Percentiles rank a stretch among this genome's conserved stretches.
These are phyloP conservation scores for Allantophomopsis lycopodina DNA, from an alignment of 2,329 filamentous ascomycete species.

Conservation along the genomic window DNA sequence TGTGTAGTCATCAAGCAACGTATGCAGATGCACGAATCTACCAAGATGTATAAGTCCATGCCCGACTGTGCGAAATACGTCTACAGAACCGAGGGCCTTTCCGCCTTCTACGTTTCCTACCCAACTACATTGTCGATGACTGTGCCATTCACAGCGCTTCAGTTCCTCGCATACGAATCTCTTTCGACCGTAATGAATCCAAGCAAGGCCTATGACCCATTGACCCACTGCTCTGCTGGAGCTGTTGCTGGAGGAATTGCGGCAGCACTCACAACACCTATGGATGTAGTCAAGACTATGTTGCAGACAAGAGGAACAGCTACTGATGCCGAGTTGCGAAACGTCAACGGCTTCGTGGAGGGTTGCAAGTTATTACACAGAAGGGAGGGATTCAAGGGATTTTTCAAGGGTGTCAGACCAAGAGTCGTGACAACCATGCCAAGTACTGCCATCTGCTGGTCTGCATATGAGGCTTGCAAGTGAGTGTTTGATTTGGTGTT, in stretches of 20 bases:
- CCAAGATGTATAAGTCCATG: constrained; percentile 72
- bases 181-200: constrained; percentile 91
- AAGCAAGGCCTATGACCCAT: constrained; percentile 70
- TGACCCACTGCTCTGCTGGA: constrained; percentile 87
- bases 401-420: constrained; percentile 86
- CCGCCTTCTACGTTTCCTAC: constrained; percentile 96
- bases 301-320: constrained; percentile 85
- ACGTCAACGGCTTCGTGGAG: constrained; percentile 17
- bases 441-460: constrained; percentile 99
- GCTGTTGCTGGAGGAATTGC: constrained; percentile 88
- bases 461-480: constrained; percentile 57
- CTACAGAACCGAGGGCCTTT: constrained; percentile 74
- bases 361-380: constrained; percentile 29
- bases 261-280: constrained; percentile 83
- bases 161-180: constrained; percentile 96
- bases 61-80: constrained; percentile 77
- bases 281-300: constrained; percentile 97
- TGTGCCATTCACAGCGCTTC: constrained; percentile 89
- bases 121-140: constrained; percentile 98
- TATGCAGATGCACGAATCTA: constrained; percentile 97
- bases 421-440: constrained; percentile 94
- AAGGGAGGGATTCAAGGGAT: constrained; percentile 73
- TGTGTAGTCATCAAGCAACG: constrained; percentile 88
- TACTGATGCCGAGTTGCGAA: constrained; percentile 53
- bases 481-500: constrained; percentile 22